phyloP scores from a whole-genome alignment of 139 green algal species.

The Chlorella sp. region DNA sequence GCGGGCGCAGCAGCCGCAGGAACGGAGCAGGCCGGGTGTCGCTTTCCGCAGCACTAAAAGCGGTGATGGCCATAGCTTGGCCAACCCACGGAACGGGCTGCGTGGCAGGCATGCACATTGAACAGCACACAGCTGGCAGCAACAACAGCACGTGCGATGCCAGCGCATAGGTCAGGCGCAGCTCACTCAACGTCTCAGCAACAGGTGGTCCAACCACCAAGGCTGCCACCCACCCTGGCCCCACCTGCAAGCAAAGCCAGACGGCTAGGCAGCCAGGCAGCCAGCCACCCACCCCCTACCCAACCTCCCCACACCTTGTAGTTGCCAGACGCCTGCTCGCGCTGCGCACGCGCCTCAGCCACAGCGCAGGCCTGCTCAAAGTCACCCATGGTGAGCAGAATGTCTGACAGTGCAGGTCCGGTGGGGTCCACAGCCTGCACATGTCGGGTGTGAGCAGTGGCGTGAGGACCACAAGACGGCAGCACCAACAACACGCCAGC shows the following conservation, averaged over 20 bases:
- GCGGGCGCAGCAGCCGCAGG: background rate
- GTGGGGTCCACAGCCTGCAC: slow-evolving; percentile 10
- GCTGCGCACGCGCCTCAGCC: slow-evolving; percentile 47
- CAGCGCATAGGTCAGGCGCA: no score
- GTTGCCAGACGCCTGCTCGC: slow-evolving; percentile 80
- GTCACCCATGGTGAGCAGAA: slow-evolving; percentile 80
- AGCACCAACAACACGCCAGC: background rate
- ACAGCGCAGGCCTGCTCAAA: slow-evolving; percentile 68
- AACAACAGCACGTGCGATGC: no score
- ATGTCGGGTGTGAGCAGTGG: background rate
- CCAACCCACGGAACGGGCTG: slow-evolving; percentile 14
- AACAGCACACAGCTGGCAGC: no score
- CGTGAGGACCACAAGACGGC: background rate
- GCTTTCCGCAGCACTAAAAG: slow-evolving; percentile 24
- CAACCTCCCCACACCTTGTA: slow-evolving; percentile 64
- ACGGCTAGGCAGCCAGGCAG: no score
- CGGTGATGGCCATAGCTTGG: background rate
- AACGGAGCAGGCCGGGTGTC: background rate
- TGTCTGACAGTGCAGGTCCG: slow-evolving; percentile 51
- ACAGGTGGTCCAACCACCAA: no score
- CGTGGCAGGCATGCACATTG: background rate
- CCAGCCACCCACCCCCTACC: background rate
- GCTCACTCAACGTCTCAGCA: no score
- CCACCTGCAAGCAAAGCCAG: no score
- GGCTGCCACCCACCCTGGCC: no score